phyloP scores from a whole-genome alignment of 2,329 filamentous ascomycete genomes.

The Emergomyces orientalis region DNA sequence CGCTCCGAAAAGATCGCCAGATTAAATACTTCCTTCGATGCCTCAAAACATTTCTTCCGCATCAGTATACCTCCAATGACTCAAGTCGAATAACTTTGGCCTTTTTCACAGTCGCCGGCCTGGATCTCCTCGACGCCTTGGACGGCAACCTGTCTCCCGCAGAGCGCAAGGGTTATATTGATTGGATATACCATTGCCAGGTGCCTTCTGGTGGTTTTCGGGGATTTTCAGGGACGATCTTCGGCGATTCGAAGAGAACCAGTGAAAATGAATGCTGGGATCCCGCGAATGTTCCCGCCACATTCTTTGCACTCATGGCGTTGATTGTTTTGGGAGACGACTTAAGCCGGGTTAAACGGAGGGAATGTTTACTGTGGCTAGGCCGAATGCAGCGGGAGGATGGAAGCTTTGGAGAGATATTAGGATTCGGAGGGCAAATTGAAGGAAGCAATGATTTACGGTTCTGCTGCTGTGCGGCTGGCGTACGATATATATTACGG shows the following conservation, averaged over 20 bases:
- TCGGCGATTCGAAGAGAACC: conserved; percentile 40
- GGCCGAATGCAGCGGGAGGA: conserved; percentile 65
- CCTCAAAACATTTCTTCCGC: conserved; percentile 68
- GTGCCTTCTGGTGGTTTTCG: conserved; percentile 81
- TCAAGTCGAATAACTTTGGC: conserved; percentile 82
- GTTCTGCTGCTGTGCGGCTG: conserved; percentile 76
- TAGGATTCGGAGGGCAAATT: conserved; percentile 52
- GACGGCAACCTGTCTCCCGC: conserved; percentile 44
- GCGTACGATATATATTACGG: conserved; percentile 71
- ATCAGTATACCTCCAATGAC: conserved; percentile 78
- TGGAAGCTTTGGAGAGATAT: conserved; percentile 82
- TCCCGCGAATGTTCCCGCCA: conserved; percentile 76
- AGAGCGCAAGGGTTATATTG: conserved; percentile 49
- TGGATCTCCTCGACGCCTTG: conserved; percentile 67
- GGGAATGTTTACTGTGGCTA: conserved; percentile 64
- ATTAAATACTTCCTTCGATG: conserved; percentile 90
- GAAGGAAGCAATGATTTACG: conserved; percentile 75
- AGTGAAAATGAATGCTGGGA: conserved; percentile 53
- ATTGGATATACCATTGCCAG: conserved; percentile 81
- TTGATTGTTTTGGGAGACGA: conserved; percentile 59
- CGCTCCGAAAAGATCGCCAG: conserved; percentile 52
- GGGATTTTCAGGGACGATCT: conserved; percentile 63
- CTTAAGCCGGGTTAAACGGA: conserved; percentile 56
- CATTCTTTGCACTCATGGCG: conserved; percentile 74
- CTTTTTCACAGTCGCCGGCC: conserved; percentile 77